Evolutionary conservation across 495 filamentous ascomycete genomes (phyloP), one percentile per base, ranked within the genome.

Genomic region (Neurospora terricola): DNA sequence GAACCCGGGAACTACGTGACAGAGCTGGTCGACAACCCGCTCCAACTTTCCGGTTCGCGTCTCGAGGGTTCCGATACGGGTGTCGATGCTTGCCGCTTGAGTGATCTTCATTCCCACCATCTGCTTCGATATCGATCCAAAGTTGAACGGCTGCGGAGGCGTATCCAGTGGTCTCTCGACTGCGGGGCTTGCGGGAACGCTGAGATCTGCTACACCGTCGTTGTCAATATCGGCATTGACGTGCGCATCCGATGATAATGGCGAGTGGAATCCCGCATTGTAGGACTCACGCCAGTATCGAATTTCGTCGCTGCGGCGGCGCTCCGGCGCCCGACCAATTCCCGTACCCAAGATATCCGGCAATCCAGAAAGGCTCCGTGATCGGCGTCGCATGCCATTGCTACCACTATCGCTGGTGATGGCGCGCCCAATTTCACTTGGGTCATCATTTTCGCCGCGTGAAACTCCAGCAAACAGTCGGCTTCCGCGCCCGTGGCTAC

Each of bases 231-330:
- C 80, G 69, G 69, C 73, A 62, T 82, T 79, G n/a, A 76, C 77
- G 9, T 75, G 82, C 10, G 81, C 79, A 27, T 83, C 84, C 5
- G 84, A 86, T 36, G 85, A 83, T 69, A 86, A 75, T 16, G 85
- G 83, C 8, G 87, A 88, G 71, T 84, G 74, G 62, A 83, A 79
- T 1, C 80, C 81, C 10, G 81, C 81, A 38, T 84, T 82, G 73
- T 85, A 87, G 30, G 86, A 87, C 76, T 86, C 84, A 54, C 87
- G 82, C 87, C 87, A 88, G 74, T 86, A 87, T 27, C 86, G 85
- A 34, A 88, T 87, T 77, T 89, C 87, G 54, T 88, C 87, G 73
- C 86, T 88, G 18, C 86, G 82, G 45, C 87, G 82, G 42, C 87
- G 83, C 14, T 78, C 75, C 12, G 71, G 78, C 2, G 72, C 72